A percentile compares a stretch with the other conserved stretches of the same genome.
These are phyloP conservation scores for Akanthomyces uredinophilus DNA, from an alignment of 2,329 filamentous ascomycete genomes.

Conservation along the genomic window DNA sequence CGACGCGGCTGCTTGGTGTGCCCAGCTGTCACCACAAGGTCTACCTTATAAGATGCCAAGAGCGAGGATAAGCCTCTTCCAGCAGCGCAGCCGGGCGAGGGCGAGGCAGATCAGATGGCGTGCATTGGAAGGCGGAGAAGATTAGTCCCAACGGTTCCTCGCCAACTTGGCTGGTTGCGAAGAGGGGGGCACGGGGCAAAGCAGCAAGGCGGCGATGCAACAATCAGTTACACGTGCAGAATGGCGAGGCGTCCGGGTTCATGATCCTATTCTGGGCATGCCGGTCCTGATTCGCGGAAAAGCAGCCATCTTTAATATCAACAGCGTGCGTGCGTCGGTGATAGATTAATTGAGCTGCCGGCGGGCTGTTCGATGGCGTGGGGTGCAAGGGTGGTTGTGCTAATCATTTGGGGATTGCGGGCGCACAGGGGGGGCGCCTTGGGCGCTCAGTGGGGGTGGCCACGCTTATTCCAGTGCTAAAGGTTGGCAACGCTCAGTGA, in stretches of 20 bases:
- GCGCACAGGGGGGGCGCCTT: too few species aligned
- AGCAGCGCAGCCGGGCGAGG: slow-evolving; percentile 3
- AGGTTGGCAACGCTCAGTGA: too few species aligned
- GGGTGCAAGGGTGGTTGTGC: not conserved
- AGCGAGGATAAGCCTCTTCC: not conserved
- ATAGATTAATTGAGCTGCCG: not conserved
- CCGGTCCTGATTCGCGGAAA: not conserved
- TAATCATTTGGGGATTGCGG: too few species aligned
- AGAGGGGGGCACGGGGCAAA: not conserved
- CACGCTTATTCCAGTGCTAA: too few species aligned
- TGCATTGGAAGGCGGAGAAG: not conserved
- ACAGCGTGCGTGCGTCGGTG: not conserved
- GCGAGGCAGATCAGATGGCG: slow-evolving; percentile 9
- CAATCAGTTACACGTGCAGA: not conserved
- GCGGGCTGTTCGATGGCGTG: not conserved
- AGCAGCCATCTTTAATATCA: not conserved
- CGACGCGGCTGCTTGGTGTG: not conserved
- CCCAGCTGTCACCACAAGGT: not conserved
- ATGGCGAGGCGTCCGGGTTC: not conserved
- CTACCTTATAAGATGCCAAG: not conserved
- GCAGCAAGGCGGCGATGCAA: not conserved
- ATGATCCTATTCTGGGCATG: not conserved
- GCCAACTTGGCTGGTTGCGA: too few species aligned
- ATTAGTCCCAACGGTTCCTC: not conserved
- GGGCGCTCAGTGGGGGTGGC: too few species aligned